Evolutionary conservation across 2,329 filamentous ascomycete species (phyloP), one percentile per base, ranked within the genome.

Genomic region (Alternaria sp.): DNA sequence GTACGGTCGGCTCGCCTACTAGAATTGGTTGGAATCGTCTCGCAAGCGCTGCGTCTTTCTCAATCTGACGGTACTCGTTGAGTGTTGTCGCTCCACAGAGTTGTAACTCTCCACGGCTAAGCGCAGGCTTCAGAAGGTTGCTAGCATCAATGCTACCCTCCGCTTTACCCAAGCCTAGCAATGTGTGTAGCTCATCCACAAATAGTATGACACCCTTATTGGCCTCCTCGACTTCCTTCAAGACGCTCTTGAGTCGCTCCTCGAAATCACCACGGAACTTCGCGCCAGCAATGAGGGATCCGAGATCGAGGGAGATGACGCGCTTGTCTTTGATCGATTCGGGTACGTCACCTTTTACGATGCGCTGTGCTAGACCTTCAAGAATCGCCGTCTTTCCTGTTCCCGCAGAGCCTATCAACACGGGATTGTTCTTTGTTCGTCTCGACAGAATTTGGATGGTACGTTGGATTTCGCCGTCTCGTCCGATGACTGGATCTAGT

Each of bases 201-300:
- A 99, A 98, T 3, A 99, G 84, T 44, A 99, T 97, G 5, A 98
- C 90, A 57, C 92, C 88, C 34, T 95, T 95, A 53, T 97, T 85
- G 2, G 94, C 92, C 65, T 96, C 89, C 78, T 97, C 89, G 11
- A 97, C 94, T 78, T 98, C 95, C 71, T 91, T 93, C 74, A 99
- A 79, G 2, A 98, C 93, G 66, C 90, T 90, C 79, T 98, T 98
- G 61, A 98, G 77, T 43, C 95, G 86, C 77, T 99, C 95, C 77
- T 99, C 95, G 61, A 99, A 98, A 71, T 99, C 95, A 50, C 95
- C 95, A 49, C 95, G 85, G 72, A 95, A 99, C 74, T 97, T 98
- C 44, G 95, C 94, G 50, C 95, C 95, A 2, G 95, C 95, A 71
- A 99, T 97, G 16, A 99, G 86, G 36, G 92, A 93, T 2, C 95